These are phyloP conservation scores for Aspergillus saccharolyticus DNA, from an alignment of 495 filamentous ascomycete genomes.

Conservation along the genomic window DNA sequence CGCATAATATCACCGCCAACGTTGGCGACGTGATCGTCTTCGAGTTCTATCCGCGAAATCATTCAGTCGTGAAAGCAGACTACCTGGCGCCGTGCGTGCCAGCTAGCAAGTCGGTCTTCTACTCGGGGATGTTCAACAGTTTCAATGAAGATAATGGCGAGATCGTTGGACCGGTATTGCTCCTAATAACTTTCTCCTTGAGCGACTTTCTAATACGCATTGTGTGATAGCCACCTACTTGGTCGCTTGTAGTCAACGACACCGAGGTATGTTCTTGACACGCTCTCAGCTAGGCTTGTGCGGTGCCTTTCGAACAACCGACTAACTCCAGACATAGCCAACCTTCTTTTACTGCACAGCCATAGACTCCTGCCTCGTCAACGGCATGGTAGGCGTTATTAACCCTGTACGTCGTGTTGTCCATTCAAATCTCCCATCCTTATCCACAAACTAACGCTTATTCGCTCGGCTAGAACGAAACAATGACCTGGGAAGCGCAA, in stretches of 20 bases:
- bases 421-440: background rate
- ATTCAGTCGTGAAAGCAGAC: constrained; percentile 55
- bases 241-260: constrained; percentile 30
- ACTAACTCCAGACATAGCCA: constrained; percentile 19
- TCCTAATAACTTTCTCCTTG: background rate
- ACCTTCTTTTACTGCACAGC: constrained; percentile 41
- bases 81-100: constrained; percentile 55
- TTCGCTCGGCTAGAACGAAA: constrained; percentile 24
- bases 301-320: background rate
- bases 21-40: constrained; percentile 54
- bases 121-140: constrained; percentile 27
- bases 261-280: constrained; percentile 27
- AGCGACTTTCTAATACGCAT: constrained; percentile 1
- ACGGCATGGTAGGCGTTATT: constrained; percentile 42
- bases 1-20: constrained; percentile 46
- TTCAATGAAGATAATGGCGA: constrained; percentile 29
- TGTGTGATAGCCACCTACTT: constrained; percentile 28
- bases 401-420: constrained; percentile 28
- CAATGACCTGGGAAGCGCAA: constrained; percentile 30
- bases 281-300: background rate
- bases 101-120: constrained; percentile 38
- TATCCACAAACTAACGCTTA: background rate
- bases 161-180: constrained; percentile 25
- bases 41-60: constrained; percentile 57
- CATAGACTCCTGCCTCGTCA: constrained; percentile 33